phyloP scores from a whole-genome alignment of 352 stramenopile genomes.

The Phytopythium vexans region DNA sequence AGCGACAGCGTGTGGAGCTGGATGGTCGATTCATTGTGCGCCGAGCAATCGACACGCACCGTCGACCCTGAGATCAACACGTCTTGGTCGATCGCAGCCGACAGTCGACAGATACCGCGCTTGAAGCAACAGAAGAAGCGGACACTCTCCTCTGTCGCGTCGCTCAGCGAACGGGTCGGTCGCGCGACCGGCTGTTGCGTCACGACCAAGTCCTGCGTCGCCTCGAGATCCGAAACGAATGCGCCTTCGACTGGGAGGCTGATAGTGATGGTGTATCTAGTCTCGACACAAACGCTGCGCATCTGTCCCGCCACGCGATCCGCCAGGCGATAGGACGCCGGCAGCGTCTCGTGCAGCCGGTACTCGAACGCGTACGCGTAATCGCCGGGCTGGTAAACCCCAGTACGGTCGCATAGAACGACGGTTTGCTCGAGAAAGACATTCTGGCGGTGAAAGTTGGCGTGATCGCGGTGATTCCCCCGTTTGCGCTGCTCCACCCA shows the following conservation, averaged over 20 bases:
- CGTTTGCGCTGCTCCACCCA: slow-evolving; percentile 10
- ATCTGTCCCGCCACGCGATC: slow-evolving; percentile 9
- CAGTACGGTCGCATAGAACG: slow-evolving; percentile 1
- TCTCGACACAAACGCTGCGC: slow-evolving; percentile 7
- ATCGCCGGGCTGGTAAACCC: slow-evolving; percentile 4
- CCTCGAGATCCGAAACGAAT: slow-evolving; percentile 12
- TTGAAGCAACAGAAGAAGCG: slow-evolving; percentile 10
- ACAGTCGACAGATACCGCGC: slow-evolving; percentile 15
- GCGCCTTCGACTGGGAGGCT: slow-evolving; percentile 7
- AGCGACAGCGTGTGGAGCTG: slow-evolving; percentile 11
- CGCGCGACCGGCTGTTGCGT: slow-evolving; percentile 2
- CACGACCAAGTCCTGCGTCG: slow-evolving; percentile 5
- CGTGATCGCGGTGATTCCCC: slow-evolving; percentile 4
- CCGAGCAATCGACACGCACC: slow-evolving; percentile 11
- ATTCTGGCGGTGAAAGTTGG: slow-evolving; percentile 1
- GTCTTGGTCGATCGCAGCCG: slow-evolving; percentile 11
- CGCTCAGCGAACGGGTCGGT: slow-evolving; percentile 4
- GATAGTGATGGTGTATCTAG: slow-evolving; percentile 11
- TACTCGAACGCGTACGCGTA: slow-evolving; percentile 13
- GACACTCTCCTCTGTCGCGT: slow-evolving; percentile 9
- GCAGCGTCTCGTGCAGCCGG: slow-evolving; percentile 6
- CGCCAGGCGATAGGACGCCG: slow-evolving; percentile 10
- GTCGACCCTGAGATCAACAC: slow-evolving; percentile 11
- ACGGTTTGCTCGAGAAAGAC: slow-evolving; percentile 6
- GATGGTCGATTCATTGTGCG: slow-evolving; percentile 17